These are phyloP conservation scores for Boeremia exigua DNA, from an alignment of 2,329 filamentous ascomycete species.

Conservation along the genomic window DNA sequence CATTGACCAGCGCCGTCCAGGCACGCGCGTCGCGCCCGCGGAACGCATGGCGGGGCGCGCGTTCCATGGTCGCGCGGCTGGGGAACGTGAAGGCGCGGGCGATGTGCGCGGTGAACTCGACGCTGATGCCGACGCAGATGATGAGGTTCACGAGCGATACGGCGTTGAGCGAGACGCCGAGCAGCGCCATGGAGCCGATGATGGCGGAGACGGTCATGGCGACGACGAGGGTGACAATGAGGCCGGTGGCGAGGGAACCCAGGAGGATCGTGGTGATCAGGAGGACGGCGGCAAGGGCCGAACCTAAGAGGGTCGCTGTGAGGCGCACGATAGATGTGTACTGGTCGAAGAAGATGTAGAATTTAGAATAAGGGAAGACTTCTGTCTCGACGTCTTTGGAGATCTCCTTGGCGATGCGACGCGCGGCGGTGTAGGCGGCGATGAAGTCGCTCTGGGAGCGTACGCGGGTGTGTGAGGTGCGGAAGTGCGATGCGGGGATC, in stretches of 20 bases:
- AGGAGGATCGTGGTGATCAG: conserved; percentile 79
- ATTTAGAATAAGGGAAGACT: conserved; percentile 95
- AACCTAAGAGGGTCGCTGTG: conserved; percentile 78
- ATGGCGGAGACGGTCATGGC: conserved; percentile 94
- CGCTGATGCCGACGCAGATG: conserved; percentile 94
- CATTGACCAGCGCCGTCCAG: conserved; percentile 93
- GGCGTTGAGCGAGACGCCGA: conserved; percentile 88
- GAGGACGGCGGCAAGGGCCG: conserved; percentile 85
- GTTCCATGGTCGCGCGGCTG: conserved; percentile 79
- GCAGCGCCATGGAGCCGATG: conserved; percentile 90
- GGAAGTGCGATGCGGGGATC: conserved; percentile 87
- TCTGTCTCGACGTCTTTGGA: conserved; percentile 73
- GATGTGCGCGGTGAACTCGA: conserved; percentile 98
- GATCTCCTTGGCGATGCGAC: conserved; percentile 83
- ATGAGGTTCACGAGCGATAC: conserved; percentile 95
- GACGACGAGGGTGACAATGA: conserved; percentile 84
- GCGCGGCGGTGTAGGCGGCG: conserved; percentile 83
- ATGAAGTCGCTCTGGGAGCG: conserved; percentile 93
- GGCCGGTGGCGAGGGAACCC: conserved; percentile 80
- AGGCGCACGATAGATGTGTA: conserved; percentile 85
- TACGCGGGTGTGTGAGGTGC: conserved; percentile 85
- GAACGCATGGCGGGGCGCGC: conserved; percentile 74
- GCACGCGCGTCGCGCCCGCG: conserved; percentile 82
- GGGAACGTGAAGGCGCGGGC: conserved; percentile 97
- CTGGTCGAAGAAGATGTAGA: conserved; percentile 99